Evolutionary conservation across 345 rosid genomes (phyloP), one percentile per base, ranked within the genome.

Genomic region (Syzygium jambos): DNA sequence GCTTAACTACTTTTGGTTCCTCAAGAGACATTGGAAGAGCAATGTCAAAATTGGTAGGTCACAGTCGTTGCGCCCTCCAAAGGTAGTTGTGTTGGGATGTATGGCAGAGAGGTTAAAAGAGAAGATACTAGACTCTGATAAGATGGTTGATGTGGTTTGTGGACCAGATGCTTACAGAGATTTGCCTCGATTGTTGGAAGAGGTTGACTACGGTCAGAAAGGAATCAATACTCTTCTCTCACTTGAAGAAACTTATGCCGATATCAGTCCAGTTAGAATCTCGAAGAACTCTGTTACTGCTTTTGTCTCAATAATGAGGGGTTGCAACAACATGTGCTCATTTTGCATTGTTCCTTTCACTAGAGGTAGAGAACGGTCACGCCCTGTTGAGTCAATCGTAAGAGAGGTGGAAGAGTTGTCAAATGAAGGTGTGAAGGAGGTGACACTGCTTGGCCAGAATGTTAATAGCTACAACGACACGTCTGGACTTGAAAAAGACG

Each of bases 81-180:
- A 96, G 93, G 96, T 98, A 51, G 99, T 95, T 49, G 98, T 98
- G 11, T 91, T 98, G 90, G 99, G 99, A 84, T 98, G 99, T 91
- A 96, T 98, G 99, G 98, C 99, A 59, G 99, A 98, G 89, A 94
- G 99, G 90, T 87, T 95, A 57, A 98, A 98, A 90, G 99, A 96
- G 7, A 96, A 94, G 93, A 96, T 98, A 86, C 92, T 98, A 22
- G 98, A 95, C 92, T 90, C 99, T 2, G 98, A 98, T 91, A 98
- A 96, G 93, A 98, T 98, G 99, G 99, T 98, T 68, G 99, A 96
- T 91, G 99, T 96, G 85, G 99, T 98, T 4, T 96, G 99, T 4
- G 99, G 98, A 15, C 97, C 98, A 23, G 98, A 98, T 91, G 99
- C 99, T 38, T 98, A 95, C 85, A 93, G 99, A 90, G 99, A 96